Conservation (phyloP, 805 yeast genomes). For the Nakazawaea populi region DNA sequence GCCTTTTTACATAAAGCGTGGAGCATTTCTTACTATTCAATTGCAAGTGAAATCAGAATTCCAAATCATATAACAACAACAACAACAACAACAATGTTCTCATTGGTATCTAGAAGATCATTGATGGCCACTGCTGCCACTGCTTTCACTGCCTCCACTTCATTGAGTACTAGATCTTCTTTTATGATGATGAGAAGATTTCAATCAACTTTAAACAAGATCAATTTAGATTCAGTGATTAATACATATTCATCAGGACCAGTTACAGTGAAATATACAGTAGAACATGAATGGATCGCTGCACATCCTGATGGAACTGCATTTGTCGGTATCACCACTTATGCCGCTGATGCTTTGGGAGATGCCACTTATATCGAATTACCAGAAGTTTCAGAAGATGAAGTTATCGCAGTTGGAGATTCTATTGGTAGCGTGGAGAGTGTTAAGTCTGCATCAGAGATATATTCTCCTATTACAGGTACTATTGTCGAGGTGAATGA, state of each 20-base stretch:
- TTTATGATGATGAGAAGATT: constrained; percentile 10
- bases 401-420: constrained; percentile 58
- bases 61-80: no score
- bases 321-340: constrained; percentile 85
- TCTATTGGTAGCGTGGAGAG: constrained; percentile 90
- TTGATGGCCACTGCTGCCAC: no score
- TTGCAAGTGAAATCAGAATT: no score
- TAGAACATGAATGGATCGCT: constrained; percentile 95
- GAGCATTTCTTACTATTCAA: no score
- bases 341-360: constrained; percentile 95
- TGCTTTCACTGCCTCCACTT: no score
- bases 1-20: no score
- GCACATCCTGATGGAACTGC: constrained; percentile 76
- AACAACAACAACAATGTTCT: no score
- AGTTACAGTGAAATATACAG: constrained; percentile 58
- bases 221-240: constrained; percentile 25
- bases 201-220: constrained; percentile 20
- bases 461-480: constrained; percentile 83
- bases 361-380: constrained; percentile 93
- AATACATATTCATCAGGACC: constrained; percentile 34
- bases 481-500: constrained; percentile 68
- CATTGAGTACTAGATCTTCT: no score
- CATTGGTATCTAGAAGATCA: no score
- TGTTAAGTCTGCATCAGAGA: constrained; percentile 91
- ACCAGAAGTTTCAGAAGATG: constrained; percentile 51